Evolutionary conservation across 2,329 filamentous ascomycete species (phyloP), one percentile per base, ranked within the genome.

Genomic region (Colletotrichum cereale): DNA sequence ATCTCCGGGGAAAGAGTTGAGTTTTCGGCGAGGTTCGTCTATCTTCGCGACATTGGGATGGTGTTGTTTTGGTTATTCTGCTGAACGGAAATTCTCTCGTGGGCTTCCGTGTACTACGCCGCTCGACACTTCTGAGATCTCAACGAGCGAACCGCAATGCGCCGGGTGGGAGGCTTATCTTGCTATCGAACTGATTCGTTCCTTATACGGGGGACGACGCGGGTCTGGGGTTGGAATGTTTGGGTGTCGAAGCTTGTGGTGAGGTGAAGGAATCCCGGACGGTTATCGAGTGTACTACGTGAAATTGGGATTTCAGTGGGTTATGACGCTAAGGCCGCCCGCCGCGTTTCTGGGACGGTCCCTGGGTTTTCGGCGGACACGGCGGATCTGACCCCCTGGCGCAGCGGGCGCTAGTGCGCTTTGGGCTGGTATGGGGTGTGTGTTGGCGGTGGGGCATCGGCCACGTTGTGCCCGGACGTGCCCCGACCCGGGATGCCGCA

Each of bases 331-430:
- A 48, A 44, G 69, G 24, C 60, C 58, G 58, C 69, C 60, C 58
- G 58, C 69, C 65, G 38, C 21, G 26, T 47, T 36, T 29, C 65
- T 72, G 60, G 69, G 69, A 60, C 69, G 31, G 65, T 69, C 65
- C 69, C 69, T 72, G 69, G 24, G 58, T 55, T 69, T 68, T 60
- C 58, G 65, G 69, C 53, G 65, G 58, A 63, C 53, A 55, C 47
- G 34, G 66, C 69, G 69, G 69, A 69, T 64, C 58, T 48, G 34
- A 44, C 36, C 44, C 42, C 58, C 53, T 69, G 53, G 47, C 36
- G 6, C 29, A 44, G 11, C 58, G 58, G 60, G 47, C 69, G 58
- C 53, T 72, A 72, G 69, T 53, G 53, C 38, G 29, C 36, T 55
- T 68, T 72, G 36, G 47, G 60, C 66, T 65, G 58, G 38, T n/a